Base-by-base conservation (phyloP, 2,329 filamentous ascomycete genomes). In the Phaeophleospora eucalypticola region DNA sequence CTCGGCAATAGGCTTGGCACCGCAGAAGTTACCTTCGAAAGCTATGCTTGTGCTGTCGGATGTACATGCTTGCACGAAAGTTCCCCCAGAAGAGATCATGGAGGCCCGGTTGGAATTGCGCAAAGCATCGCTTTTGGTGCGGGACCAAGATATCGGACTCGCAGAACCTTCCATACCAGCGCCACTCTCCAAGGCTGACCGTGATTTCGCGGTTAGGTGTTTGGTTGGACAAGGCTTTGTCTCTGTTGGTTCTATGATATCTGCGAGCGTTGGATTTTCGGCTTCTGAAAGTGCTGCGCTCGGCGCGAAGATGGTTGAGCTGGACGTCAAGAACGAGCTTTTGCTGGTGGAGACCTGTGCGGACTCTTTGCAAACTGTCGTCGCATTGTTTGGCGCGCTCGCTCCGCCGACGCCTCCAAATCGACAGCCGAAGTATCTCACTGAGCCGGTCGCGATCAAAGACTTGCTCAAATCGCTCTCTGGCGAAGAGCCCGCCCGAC, bases 291-390 rank as follows among this genome's bases (percentile, higher is more conserved):
- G 77, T 34, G 73, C 74, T 2, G 72, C 72, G 1, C 77, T 82
- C 29, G 80, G 77, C 79, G 76, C 82, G 21, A 85, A 83, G 53
- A 79, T 81, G 34, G 68, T 96, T 12, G 84, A 93, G 56, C 76
- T 96, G 1, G 87, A 95, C 53, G 72, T 97, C 38, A 82, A 82
- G 51, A 90, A 95, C 60, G 86, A 95, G 54, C 76, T 98, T 1
- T 75, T 98, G 43, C 84, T 98, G 27, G 71, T 98, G 4, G 93
- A 98, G 67, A 94, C 90, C 1, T 98, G 94, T 61, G 93, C 93
- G 21, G 93, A 98, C 68, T 98, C 93, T 1, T 97, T 89, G 0
- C 89, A 96, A 65, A 98, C 93, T 0, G 76, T 98, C 12, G 84
- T 95, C 43, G 77, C 80, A 2, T 78, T 95, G 35, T 71, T 90